These are phyloP conservation scores for Lentinula aciculospora DNA, from an alignment of 768 basidiomycete genomes.

Conservation along the genomic window DNA sequence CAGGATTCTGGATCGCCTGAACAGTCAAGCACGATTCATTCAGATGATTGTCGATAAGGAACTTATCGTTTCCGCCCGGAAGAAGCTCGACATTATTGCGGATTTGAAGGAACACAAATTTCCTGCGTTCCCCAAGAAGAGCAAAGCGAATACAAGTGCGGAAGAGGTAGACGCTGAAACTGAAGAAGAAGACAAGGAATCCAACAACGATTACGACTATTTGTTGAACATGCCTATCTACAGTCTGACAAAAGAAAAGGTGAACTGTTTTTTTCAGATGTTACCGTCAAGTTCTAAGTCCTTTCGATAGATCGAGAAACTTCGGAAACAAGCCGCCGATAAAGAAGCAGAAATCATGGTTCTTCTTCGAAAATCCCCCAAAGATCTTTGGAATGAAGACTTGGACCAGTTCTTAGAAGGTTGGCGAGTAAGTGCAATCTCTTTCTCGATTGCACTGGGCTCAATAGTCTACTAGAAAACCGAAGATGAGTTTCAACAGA, in stretches of 20 bases:
- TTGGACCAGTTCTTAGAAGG: conserved; percentile 76
- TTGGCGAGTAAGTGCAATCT: conserved; percentile 65
- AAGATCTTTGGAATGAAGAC: conserved; percentile 86
- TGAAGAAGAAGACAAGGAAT: conserved; percentile 47
- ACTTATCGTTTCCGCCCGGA: conserved; percentile 79
- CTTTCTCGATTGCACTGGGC: not conserved
- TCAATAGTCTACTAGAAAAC: conserved; percentile 1
- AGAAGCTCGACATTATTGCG: conserved; percentile 77
- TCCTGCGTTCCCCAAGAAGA: conserved; percentile 83
- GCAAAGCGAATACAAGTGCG: conserved; percentile 59
- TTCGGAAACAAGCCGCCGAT: conserved; percentile 70
- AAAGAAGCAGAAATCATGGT: conserved; percentile 79
- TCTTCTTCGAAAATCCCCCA: conserved; percentile 74
- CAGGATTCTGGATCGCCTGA: conserved; percentile 72
- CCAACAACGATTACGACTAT: conserved; percentile 80
- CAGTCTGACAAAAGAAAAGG: conserved; percentile 93
- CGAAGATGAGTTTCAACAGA: conserved; percentile 38
- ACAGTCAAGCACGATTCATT: conserved; percentile 95
- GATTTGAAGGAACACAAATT: conserved; percentile 84
- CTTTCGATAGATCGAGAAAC: conserved; percentile 69
- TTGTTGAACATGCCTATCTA: conserved; percentile 92
- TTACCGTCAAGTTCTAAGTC: not conserved
- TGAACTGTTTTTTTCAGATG: conserved; percentile 17
- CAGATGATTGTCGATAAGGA: conserved; percentile 90
- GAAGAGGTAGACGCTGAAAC: conserved; percentile 54